Conservation (phyloP, 768 basidiomycete species). For the Naganishia randhawae region DNA sequence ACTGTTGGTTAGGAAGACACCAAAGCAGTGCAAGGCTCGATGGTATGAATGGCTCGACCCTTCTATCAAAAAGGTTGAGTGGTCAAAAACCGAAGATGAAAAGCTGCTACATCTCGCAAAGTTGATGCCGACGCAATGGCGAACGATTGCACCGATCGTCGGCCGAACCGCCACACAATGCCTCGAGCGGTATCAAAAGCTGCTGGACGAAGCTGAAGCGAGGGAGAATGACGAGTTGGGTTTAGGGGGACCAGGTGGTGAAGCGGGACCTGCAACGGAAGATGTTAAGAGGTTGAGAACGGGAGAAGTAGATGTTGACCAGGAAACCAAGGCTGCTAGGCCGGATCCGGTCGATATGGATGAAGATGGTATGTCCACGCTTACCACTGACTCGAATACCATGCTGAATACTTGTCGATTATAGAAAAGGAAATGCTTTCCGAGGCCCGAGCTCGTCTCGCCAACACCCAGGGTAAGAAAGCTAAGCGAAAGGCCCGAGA, state of each 20-base stretch:
- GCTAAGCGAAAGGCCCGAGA: conserved; percentile 98
- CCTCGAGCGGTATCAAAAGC: conserved; percentile 94
- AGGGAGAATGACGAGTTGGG: conserved; percentile 95
- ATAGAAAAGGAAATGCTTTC: conserved; percentile 99
- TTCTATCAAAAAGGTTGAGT: conserved; percentile 98
- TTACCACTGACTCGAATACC: too few species aligned
- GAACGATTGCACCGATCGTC: conserved; percentile 96
- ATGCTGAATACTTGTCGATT: neutral
- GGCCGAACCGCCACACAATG: conserved; percentile 97
- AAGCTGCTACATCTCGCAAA: conserved; percentile 96
- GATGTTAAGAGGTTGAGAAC: conserved; percentile 83
- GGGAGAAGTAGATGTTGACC: conserved; percentile 98
- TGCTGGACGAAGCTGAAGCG: conserved; percentile 93
- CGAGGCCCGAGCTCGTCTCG: conserved; percentile 92
- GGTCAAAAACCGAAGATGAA: conserved; percentile 99
- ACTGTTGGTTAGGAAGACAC: conserved; percentile 92
- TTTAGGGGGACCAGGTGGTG: conserved; percentile 73
- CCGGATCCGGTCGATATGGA: conserved; percentile 99
- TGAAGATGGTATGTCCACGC: conserved; percentile 77
- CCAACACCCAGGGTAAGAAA: conserved; percentile 99
- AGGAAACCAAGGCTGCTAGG: conserved; percentile 94
- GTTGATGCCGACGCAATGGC: conserved; percentile 99
- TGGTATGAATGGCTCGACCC: conserved; percentile 99
- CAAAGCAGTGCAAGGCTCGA: conserved; percentile 88
- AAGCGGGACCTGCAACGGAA: conserved; percentile 82